phyloP scores from a whole-genome alignment of 257 asterid genomes.

The Cordia subcordata region DNA sequence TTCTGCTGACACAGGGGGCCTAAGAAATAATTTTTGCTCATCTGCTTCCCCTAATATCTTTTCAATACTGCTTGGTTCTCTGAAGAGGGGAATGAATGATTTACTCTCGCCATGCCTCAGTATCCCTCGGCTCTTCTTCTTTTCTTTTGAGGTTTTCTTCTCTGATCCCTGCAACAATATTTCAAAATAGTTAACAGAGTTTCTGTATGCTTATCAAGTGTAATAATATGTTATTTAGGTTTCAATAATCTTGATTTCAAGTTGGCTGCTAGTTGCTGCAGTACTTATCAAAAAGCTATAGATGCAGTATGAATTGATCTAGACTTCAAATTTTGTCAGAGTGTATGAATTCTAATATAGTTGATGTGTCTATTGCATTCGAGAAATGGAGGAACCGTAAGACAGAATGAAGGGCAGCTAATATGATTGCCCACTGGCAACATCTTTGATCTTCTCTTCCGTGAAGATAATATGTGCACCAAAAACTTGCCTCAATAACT shows the following conservation, averaged over 20 bases:
- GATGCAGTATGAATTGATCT: too few relatives aligned
- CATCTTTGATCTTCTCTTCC: too few relatives aligned
- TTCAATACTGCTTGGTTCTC: slow-evolving; percentile 95
- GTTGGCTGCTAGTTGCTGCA: too few relatives aligned
- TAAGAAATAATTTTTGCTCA: slow-evolving; percentile 43
- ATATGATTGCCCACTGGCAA: too few relatives aligned
- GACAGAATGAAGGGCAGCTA: too few relatives aligned
- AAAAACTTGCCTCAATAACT: too few relatives aligned
- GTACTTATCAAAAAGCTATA: too few relatives aligned
- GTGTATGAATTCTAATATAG: too few relatives aligned
- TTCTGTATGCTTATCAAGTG: too few relatives aligned
- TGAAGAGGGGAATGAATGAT: slow-evolving; percentile 77
- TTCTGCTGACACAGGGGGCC: slow-evolving; percentile 44
- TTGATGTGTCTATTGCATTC: too few relatives aligned
- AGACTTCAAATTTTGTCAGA: too few relatives aligned
- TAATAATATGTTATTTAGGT: background rate
- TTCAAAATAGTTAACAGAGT: background rate
- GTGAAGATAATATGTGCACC: too few relatives aligned
- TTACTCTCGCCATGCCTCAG: slow-evolving; percentile 53
- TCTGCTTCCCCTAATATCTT: slow-evolving; percentile 91
- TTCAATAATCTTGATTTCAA: background rate
- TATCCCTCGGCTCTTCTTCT: slow-evolving; percentile 71
- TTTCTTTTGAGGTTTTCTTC: slow-evolving; percentile 63
- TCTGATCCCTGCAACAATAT: slow-evolving; percentile 48
- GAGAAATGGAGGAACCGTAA: background rate